Base-by-base conservation (phyloP, 345 rosid genomes). In the Pugionium dolabratum region DNA sequence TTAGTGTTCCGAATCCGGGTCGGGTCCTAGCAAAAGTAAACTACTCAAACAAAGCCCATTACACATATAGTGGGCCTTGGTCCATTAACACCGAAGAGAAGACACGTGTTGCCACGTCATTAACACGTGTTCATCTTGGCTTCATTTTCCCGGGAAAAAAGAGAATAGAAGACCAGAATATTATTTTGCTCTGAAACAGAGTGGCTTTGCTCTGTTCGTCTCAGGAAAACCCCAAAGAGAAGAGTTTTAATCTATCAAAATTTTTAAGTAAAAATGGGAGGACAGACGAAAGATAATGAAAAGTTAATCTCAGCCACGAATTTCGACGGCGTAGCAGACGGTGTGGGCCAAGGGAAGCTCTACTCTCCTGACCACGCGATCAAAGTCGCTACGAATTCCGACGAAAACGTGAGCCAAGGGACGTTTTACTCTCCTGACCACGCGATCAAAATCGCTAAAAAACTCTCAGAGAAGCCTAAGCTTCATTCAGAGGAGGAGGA, bases 141-240 rank as follows among this genome's bases (percentile, higher is more conserved):
- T 63, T 62, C 4, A n/a, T 42, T 73, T 36, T 25, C 63, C 63
- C 77, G 72, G 63, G 72, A 66, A 66, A 73, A 67, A 66, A 54
- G 66, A 63, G 66, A 66, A 63, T 18, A 53, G 26, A 37, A 48
- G 39, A 18, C 26, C 25, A 35, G 33, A 51, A 9, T n/a, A 39
- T 56, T 9, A 35, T 10, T 45, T 50, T 64, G 11, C 18, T 18
- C 18, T 18, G 18, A 18, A 18, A 18, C 18, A 18, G 18, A 74
- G 69, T 54, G 72, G 77, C 46, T 60, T 46, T 66, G 69, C 54
- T 74, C 64, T 66, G 67, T 73, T 60, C 53, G 2, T 62, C 75
- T 26, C 60, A 4, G 48, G 31, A 71, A 41, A 56, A 25, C 18
- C 18, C 18, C 18, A 18, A 18, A 18, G 18, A 18, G 18, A 18